phyloP scores from a whole-genome alignment of 2,329 filamentous ascomycete genomes.

The Fusarium brevicatenulatum region DNA sequence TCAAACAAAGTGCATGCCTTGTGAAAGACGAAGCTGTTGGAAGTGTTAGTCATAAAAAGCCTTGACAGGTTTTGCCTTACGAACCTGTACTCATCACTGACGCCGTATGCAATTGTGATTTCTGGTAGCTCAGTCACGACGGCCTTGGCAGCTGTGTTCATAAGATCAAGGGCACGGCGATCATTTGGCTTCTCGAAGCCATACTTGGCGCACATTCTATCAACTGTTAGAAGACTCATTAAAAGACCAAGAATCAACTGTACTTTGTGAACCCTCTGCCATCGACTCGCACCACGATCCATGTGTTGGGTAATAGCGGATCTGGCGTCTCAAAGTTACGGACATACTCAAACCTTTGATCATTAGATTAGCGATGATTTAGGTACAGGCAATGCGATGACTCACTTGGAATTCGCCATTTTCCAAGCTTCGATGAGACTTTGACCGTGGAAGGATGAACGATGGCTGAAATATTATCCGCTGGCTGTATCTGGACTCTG shows the following conservation, averaged over 20 bases:
- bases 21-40: slow-evolving; percentile 83
- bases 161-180: slow-evolving; percentile 83
- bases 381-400: neutral
- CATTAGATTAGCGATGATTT: slow-evolving; percentile 17
- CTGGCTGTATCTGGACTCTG: slow-evolving; percentile 22
- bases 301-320: slow-evolving; percentile 85
- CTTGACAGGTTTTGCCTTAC: neutral
- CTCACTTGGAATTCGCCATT: slow-evolving; percentile 68
- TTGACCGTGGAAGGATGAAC: neutral
- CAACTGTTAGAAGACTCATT: slow-evolving; percentile 18
- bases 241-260: slow-evolving; percentile 20
- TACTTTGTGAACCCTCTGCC: slow-evolving; percentile 96
- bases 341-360: slow-evolving; percentile 88
- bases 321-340: slow-evolving; percentile 88
- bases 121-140: slow-evolving; percentile 87
- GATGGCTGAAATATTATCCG: neutral
- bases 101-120: slow-evolving; percentile 87
- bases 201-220: slow-evolving; percentile 83
- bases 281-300: slow-evolving; percentile 94
- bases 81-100: slow-evolving; percentile 92
- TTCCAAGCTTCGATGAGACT: slow-evolving; percentile 11
- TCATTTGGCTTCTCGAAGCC: slow-evolving; percentile 94
- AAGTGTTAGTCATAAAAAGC: neutral
- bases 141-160: slow-evolving; percentile 91
- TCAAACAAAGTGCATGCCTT: slow-evolving; percentile 87